phyloP scores from a whole-genome alignment of 768 basidiomycete genomes.

The Zangia roseola region DNA sequence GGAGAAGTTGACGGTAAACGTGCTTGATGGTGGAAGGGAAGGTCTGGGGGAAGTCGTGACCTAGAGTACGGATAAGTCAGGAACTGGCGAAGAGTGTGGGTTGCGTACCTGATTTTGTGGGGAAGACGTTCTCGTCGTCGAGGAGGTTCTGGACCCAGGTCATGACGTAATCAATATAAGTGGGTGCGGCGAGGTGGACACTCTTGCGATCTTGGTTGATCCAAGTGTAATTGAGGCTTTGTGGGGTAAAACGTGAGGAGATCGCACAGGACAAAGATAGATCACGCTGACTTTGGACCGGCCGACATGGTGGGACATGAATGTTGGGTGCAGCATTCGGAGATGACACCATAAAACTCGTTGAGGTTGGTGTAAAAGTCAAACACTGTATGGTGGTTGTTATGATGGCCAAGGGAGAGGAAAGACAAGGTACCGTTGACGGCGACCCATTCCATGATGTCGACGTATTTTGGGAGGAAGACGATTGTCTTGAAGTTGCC shows the following conservation, averaged over 20 bases:
- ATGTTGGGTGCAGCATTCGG: slow-evolving; percentile 89
- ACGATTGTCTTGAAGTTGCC: slow-evolving; percentile 99
- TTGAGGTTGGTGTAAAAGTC: slow-evolving; percentile 98
- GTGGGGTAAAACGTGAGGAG: not conserved
- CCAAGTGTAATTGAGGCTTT: slow-evolving; percentile 92
- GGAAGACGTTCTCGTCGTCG: slow-evolving; percentile 93
- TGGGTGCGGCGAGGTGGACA: slow-evolving; percentile 86
- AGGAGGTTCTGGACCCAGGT: slow-evolving; percentile 93
- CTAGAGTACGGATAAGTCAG: slow-evolving; percentile 39
- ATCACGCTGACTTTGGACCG: slow-evolving; percentile 65
- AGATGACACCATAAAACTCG: slow-evolving; percentile 92
- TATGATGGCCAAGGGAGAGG: no score
- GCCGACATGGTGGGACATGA: slow-evolving; percentile 92
- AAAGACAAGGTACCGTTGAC: slow-evolving; percentile 74
- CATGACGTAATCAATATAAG: slow-evolving; percentile 98
- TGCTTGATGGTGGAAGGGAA: slow-evolving; percentile 92
- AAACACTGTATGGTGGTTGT: slow-evolving; percentile 57
- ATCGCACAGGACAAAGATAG: not conserved
- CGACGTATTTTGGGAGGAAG: slow-evolving; percentile 91
- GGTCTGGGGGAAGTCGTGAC: slow-evolving; percentile 79
- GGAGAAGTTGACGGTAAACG: slow-evolving; percentile 94
- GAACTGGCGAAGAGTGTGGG: not conserved
- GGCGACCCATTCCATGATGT: slow-evolving; percentile 97
- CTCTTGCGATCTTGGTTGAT: slow-evolving; percentile 88
- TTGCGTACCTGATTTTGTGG: slow-evolving; percentile 81